Percentiles rank a stretch among this genome's conserved stretches.
Evolutionary conservation across 371 early-diverging fungal species (phyloP).

Genomic region (Aphelidium insulamus): DNA sequence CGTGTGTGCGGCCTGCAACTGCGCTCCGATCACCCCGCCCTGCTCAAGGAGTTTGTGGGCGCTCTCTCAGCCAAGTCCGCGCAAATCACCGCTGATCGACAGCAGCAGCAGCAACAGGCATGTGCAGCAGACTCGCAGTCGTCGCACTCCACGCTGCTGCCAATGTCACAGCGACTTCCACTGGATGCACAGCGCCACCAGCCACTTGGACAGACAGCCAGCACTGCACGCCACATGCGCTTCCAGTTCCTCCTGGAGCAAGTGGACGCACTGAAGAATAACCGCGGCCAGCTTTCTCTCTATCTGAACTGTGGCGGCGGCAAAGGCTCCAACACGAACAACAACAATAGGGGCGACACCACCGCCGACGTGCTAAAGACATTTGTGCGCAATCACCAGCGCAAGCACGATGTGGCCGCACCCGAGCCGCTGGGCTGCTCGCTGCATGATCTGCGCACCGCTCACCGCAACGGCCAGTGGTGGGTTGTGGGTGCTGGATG

Average conservation of each 20-base stretch:
- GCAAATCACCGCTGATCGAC: too few relatives aligned
- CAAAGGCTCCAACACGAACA: not conserved
- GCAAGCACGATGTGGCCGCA: not conserved
- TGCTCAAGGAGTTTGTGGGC: conserved; percentile 1
- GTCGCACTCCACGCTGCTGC: too few relatives aligned
- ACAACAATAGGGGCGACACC: not conserved
- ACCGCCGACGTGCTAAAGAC: not conserved
- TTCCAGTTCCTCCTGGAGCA: conserved; percentile 4
- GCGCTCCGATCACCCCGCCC: conserved; percentile 4
- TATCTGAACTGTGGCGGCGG: not conserved
- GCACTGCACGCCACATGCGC: not conserved
- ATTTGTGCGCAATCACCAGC: not conserved
- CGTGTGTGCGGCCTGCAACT: conserved; percentile 3
- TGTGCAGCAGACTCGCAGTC: too few relatives aligned
- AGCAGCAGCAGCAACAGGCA: too few relatives aligned
- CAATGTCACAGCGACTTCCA: too few relatives aligned
- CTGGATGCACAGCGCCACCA: too few relatives aligned
- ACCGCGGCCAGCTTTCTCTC: not conserved
- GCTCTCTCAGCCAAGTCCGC: not conserved
- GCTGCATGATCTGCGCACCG: not conserved
- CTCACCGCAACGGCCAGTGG: not conserved
- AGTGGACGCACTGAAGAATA: conserved; percentile 4
- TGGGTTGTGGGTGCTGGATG: conserved; percentile 26
- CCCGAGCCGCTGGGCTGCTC: not conserved
- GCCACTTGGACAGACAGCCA: too few relatives aligned